These are phyloP conservation scores for Saturnispora serradocipensis DNA, from an alignment of 805 yeast species.

Conservation along the genomic window DNA sequence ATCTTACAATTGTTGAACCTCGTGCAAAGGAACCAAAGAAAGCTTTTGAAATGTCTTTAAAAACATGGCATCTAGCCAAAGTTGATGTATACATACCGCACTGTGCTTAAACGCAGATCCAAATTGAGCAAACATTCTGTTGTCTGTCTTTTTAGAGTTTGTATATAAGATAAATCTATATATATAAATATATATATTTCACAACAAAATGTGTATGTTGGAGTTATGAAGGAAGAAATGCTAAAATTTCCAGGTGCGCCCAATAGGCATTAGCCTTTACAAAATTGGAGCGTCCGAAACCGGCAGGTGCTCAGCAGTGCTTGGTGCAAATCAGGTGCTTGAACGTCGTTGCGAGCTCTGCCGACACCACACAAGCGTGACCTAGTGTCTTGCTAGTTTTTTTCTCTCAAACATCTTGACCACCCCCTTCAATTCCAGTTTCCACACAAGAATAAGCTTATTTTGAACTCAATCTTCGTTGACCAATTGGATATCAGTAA, in stretches of 20 bases:
- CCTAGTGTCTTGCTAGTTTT: no score
- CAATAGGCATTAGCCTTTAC: neutral
- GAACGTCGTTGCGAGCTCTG: neutral
- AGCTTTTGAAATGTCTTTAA: neutral
- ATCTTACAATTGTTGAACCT: neutral
- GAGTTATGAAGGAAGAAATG: neutral
- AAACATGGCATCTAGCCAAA: neutral
- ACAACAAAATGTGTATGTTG: neutral
- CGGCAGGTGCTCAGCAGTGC: neutral
- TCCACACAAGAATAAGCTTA: neutral
- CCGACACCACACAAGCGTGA: no score
- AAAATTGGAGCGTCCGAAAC: neutral
- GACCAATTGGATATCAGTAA: neutral
- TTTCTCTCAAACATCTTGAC: no score
- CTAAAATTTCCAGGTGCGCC: neutral
- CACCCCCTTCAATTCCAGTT: neutral
- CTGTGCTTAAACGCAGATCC: slow-evolving; percentile 30
- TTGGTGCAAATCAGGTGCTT: neutral
- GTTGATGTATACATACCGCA: slow-evolving; percentile 24
- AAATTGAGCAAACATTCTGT: slow-evolving; percentile 28
- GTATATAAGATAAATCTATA: neutral
- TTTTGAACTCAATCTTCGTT: neutral
- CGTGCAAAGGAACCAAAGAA: neutral
- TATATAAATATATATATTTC: neutral
- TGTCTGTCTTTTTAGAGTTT: slow-evolving; percentile 1